A percentile compares a stretch with the other conserved stretches of the same genome.
These are phyloP conservation scores for Przewalskia tangutica DNA, from an alignment of 257 asterid genomes.

Conservation along the genomic window DNA sequence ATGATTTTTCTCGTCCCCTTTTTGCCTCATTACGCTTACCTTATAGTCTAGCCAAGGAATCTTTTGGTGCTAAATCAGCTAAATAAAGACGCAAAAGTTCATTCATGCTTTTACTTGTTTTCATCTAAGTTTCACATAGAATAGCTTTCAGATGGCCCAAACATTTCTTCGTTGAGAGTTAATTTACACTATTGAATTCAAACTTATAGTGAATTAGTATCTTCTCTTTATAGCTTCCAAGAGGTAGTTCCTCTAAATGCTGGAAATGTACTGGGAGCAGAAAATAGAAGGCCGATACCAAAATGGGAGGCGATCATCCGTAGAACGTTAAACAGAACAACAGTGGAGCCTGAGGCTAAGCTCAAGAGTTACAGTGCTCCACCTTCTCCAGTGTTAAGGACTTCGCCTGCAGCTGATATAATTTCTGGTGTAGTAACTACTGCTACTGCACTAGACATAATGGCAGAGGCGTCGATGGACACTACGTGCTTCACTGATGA, in stretches of 20 bases:
- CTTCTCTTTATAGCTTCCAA: conserved; percentile 13
- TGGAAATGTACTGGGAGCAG: conserved; percentile 22
- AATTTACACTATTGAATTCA: background rate
- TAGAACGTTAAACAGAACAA: conserved; percentile 15
- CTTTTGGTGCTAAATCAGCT: background rate
- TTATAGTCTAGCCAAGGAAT: background rate
- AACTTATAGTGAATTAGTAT: background rate
- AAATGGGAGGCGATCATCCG: conserved; percentile 21
- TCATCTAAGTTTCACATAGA: background rate
- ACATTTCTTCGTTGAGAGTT: background rate
- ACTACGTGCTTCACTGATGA: conserved; percentile 4
- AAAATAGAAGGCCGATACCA: conserved; percentile 16
- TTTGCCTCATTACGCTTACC: background rate
- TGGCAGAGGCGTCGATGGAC: conserved; percentile 32
- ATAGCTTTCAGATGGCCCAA: background rate
- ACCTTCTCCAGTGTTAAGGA: conserved; percentile 72
- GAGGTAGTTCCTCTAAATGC: conserved; percentile 25
- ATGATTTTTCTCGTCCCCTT: background rate
- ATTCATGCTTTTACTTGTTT: background rate
- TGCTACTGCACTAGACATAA: conserved; percentile 46
- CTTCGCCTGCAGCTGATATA: conserved; percentile 58
- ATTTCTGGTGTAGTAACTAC: conserved; percentile 46
- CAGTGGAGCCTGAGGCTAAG: conserved; percentile 42
- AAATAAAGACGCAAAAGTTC: background rate
- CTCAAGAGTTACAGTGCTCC: conserved; percentile 81